Evolutionary conservation across 2,329 filamentous ascomycete species (phyloP).

Genomic region (Aspergillus jensenii): DNA sequence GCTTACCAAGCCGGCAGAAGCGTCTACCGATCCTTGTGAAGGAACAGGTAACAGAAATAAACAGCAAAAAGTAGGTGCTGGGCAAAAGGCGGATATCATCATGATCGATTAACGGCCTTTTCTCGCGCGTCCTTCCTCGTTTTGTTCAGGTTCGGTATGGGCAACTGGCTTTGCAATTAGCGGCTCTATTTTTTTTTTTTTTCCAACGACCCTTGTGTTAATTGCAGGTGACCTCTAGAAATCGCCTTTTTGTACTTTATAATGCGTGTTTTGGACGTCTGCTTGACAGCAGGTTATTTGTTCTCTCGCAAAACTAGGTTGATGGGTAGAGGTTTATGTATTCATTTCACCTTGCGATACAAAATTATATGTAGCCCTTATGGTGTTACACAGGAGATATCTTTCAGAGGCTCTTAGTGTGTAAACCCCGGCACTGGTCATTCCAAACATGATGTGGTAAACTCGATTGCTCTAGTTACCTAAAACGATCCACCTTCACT

Average conservation of each 20-base stretch:
- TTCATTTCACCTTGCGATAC: neutral
- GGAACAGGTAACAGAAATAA: neutral
- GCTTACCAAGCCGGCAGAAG: neutral
- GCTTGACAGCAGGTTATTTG: neutral
- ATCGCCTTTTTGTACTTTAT: conserved; percentile 1
- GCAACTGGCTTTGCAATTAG: conserved; percentile 6
- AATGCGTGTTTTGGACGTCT: neutral
- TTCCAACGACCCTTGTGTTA: neutral
- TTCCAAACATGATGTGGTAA: neutral
- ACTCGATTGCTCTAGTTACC: neutral
- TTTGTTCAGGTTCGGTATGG: neutral
- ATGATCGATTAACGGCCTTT: conserved; percentile 33
- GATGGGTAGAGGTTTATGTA: neutral
- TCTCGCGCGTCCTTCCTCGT: neutral
- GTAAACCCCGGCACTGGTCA: neutral
- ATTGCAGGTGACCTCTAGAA: neutral
- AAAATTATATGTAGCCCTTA: neutral
- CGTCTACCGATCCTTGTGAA: neutral
- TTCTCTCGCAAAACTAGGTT: neutral
- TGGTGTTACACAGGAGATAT: neutral
- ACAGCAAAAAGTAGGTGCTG: neutral
- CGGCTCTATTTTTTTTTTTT: neutral
- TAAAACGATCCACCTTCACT: conserved; percentile 64
- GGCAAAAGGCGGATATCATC: conserved; percentile 31
- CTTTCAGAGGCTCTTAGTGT: too few relatives aligned